Evolutionary conservation across 2,329 filamentous ascomycete species (phyloP).

Genomic region (Diaporthe humulicola): DNA sequence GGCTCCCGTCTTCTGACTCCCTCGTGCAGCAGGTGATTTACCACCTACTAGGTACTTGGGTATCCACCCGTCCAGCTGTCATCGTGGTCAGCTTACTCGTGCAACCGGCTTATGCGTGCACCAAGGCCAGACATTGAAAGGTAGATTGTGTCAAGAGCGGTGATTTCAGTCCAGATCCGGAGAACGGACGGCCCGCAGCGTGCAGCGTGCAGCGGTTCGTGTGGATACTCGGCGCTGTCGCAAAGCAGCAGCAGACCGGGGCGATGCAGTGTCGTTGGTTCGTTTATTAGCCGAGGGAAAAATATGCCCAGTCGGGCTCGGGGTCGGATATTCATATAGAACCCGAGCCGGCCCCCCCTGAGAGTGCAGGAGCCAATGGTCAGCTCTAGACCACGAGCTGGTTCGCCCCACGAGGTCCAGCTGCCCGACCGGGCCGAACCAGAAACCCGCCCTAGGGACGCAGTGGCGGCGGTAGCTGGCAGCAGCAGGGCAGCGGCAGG

Average conservation of each 20-base stretch:
- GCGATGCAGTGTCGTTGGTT: neutral
- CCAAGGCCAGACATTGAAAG: neutral
- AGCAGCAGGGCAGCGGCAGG: neutral
- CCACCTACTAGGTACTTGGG: no score
- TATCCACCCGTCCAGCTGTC: neutral
- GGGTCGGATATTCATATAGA: slow-evolving; percentile 29
- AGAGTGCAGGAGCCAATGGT: neutral
- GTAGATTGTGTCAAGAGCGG: neutral
- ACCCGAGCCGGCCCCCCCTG: slow-evolving; percentile 21
- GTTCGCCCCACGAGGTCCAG: slow-evolving; percentile 25
- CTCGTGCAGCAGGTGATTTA: neutral
- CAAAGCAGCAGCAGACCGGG: neutral
- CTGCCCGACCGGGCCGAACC: slow-evolving; percentile 30
- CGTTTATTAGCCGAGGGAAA: slow-evolving; percentile 4
- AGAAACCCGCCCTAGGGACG: slow-evolving; percentile 17
- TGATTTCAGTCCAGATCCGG: neutral
- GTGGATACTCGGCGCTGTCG: neutral
- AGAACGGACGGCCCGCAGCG: neutral
- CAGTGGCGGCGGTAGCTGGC: neutral
- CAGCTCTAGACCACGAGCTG: neutral
- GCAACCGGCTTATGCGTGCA: neutral
- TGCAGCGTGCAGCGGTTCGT: slow-evolving; percentile 16
- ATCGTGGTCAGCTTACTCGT: no score
- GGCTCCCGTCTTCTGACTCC: no score
- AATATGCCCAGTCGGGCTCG: neutral